Evolutionary conservation across 331 rosid genomes (phyloP).

Genomic region (Saraca asoca): DNA sequence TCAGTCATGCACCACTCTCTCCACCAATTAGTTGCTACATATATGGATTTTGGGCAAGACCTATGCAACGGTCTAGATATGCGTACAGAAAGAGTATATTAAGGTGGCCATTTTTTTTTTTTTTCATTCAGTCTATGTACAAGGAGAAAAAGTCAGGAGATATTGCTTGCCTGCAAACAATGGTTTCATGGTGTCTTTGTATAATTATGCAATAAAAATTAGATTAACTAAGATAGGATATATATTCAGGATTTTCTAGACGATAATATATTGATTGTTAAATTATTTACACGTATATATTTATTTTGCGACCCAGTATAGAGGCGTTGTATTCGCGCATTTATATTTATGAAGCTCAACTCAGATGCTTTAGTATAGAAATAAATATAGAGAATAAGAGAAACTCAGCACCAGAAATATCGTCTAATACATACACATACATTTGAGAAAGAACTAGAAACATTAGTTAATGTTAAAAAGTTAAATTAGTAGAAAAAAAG

Average conservation of each 20-base stretch:
- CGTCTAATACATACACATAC: too few species aligned
- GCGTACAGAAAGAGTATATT: conserved; percentile 11
- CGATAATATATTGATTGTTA: not conserved
- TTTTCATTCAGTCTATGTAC: not conserved
- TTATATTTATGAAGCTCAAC: too few species aligned
- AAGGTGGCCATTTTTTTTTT: not conserved
- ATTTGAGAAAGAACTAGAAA: too few species aligned
- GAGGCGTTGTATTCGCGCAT: too few species aligned
- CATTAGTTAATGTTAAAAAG: too few species aligned
- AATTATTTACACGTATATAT: too few species aligned
- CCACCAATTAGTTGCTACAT: conserved; percentile 38
- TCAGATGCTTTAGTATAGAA: too few species aligned
- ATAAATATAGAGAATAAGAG: too few species aligned
- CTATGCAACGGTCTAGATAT: not conserved
- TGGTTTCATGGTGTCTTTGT: not conserved
- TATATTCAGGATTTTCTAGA: not conserved
- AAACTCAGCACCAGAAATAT: too few species aligned
- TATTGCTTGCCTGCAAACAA: not conserved
- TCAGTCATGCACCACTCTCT: conserved; percentile 52
- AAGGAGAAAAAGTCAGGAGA: not conserved
- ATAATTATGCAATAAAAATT: not conserved
- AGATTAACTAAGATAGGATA: too few species aligned
- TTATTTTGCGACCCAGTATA: too few species aligned
- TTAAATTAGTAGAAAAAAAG: too few species aligned
- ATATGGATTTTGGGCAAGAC: not conserved